These are phyloP conservation scores for Effrenium voratum DNA, from an alignment of 73 alveolate genomes.

Conservation along the genomic window DNA sequence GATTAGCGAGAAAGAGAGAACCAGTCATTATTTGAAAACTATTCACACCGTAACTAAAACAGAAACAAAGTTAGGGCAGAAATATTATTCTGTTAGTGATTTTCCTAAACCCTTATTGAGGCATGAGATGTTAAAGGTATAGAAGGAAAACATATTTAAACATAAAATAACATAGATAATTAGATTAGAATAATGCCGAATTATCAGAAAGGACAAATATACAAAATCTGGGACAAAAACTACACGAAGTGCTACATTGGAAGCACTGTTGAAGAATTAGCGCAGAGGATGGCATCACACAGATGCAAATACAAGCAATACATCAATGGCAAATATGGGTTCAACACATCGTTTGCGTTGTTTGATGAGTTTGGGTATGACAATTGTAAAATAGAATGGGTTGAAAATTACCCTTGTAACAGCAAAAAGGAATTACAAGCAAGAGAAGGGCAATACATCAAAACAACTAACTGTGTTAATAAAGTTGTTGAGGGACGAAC, in stretches of 20 bases:
- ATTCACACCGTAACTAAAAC: no score
- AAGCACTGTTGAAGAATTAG: neutral
- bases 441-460: neutral
- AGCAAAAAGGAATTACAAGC: neutral
- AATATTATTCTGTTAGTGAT: no score
- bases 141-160: neutral
- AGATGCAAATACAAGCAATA: neutral
- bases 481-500: neutral
- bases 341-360: neutral
- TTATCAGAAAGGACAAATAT: neutral
- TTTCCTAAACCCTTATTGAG: no score
- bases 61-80: no score
- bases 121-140: no score
- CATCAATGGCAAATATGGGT: neutral
- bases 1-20: no score
- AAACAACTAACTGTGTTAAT: neutral
- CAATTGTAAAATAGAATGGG: neutral
- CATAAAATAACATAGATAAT: neutral
- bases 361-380: neutral
- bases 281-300: neutral
- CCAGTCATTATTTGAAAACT: no score
- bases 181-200: neutral
- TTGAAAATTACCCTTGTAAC: neutral
- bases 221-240: neutral
- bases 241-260: neutral